Base-by-base conservation (phyloP, 352 stramenopile genomes). In the Phytophthora sp. region DNA sequence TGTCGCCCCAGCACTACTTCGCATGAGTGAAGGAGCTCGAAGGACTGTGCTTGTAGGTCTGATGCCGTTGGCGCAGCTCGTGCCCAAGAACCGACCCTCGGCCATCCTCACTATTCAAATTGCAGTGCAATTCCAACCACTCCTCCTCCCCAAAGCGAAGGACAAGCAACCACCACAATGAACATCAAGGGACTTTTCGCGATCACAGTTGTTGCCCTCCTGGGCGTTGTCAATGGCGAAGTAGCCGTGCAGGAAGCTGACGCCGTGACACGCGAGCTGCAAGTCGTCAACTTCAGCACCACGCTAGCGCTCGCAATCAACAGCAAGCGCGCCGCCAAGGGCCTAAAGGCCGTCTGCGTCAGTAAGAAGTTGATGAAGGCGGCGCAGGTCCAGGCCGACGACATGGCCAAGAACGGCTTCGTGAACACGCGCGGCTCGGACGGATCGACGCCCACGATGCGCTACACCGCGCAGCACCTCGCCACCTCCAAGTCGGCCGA, bases 361-460 rank as follows among this genome's bases (percentile, higher is more conserved):
- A 80, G 80, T 48, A 60, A 31, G 58, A 74, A 71, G 38, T 54
- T 74, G 15, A 67, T 57, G 42, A 59, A 54, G 37, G 62, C 66
- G 24, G 60, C 66, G 23, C 60, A 71, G 31, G 54, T 56, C 28
- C 32, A 53, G 34, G 60, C 60, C 11, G 28, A 57, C 39, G 61
- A 70, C 54, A 69, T 71, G 49, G 60, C 66, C 21, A 58, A 35
- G 26, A 67, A 62, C 52, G 54, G 31, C 48, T 62, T 49, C 32
- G 54, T 71, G 17, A 54, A 27, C 42, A 63, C 66, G 37, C 51
- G 46, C 13, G 74, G 67, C 6, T 54, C 50, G 32, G 50, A 79
- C 54, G 70, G 70, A 21, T 74, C 73, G 23, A 70, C 57, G 4
- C 46, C 70, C 4, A 59, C 45, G 35, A 35, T 42, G 10, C 76